Evolutionary conservation across 805 yeast species (phyloP).

Genomic region (Yarrowia alimentaria): DNA sequence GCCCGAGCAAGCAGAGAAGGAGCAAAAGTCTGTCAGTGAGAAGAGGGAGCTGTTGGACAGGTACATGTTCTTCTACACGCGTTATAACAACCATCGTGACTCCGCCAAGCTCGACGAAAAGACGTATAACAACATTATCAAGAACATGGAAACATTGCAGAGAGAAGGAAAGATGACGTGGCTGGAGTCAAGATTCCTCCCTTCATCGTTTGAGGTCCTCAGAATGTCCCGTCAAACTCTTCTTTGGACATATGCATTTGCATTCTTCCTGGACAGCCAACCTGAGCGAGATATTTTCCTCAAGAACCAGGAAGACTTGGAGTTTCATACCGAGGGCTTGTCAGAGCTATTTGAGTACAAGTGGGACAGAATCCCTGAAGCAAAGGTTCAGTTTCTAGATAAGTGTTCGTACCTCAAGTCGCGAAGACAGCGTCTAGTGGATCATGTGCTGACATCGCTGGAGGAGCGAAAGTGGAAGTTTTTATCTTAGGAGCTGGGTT

Average conservation of each 20-base stretch:
- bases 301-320: constrained; percentile 62
- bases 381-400: constrained; percentile 45
- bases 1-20: constrained; percentile 45
- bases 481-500: too few relatives aligned
- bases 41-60: constrained; percentile 55
- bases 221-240: constrained; percentile 69
- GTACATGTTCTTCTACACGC: constrained; percentile 71
- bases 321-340: constrained; percentile 65
- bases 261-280: constrained; percentile 59
- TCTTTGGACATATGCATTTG: constrained; percentile 88
- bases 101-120: constrained; percentile 71
- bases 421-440: constrained; percentile 46
- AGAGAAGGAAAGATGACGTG: constrained; percentile 65
- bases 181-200: constrained; percentile 83
- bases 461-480: constrained; percentile 42
- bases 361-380: constrained; percentile 39
- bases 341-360: constrained; percentile 56
- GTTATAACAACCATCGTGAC: constrained; percentile 71
- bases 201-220: constrained; percentile 65
- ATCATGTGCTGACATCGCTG: constrained; percentile 47
- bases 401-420: constrained; percentile 46
- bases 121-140: constrained; percentile 61
- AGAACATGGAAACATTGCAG: constrained; percentile 63
- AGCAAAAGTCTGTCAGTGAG: constrained; percentile 44
- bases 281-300: constrained; percentile 65